Evolutionary conservation across 108 stramenopile species (phyloP).

Genomic region (Skeletonema marinoi): DNA sequence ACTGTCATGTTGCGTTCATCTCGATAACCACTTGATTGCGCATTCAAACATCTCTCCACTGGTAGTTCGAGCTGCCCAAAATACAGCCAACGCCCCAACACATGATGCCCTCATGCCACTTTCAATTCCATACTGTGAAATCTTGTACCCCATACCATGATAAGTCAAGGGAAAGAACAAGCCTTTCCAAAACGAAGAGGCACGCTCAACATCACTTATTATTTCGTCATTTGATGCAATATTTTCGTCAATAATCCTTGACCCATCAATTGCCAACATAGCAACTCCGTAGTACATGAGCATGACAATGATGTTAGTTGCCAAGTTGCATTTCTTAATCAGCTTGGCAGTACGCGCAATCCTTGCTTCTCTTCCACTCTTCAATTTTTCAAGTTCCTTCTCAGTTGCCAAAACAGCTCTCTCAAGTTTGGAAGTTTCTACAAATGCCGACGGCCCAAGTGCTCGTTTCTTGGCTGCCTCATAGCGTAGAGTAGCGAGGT

Average conservation of each 20-base stretch:
- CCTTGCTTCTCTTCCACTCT: conserved; percentile 37
- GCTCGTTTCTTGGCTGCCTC: conserved; percentile 61
- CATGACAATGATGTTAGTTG: conserved; percentile 47
- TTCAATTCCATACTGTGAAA: conserved; percentile 65
- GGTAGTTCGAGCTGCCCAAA: conserved; percentile 75
- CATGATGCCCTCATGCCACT: conserved; percentile 42
- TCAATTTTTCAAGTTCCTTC: conserved; percentile 53
- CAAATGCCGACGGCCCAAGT: conserved; percentile 77
- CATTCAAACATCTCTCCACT: conserved; percentile 65
- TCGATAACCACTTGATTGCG: conserved; percentile 18
- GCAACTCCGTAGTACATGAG: conserved; percentile 73
- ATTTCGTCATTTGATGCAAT: conserved; percentile 31
- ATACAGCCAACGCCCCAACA: conserved; percentile 73
- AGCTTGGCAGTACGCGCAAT: conserved; percentile 42
- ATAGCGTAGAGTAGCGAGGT: conserved; percentile 52
- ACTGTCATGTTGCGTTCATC: neutral
- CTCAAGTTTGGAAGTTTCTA: conserved; percentile 83
- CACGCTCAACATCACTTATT: conserved; percentile 35
- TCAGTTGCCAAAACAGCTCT: conserved; percentile 69
- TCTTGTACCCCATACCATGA: conserved; percentile 66
- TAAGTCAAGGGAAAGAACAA: conserved; percentile 73
- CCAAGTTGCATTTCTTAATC: conserved; percentile 43
- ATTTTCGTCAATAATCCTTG: conserved; percentile 26
- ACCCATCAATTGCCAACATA: conserved; percentile 62
- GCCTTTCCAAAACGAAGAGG: conserved; percentile 52